Evolutionary conservation across 1,139 yeast species (phyloP).

Genomic region (Yamadazyma taylorii): DNA sequence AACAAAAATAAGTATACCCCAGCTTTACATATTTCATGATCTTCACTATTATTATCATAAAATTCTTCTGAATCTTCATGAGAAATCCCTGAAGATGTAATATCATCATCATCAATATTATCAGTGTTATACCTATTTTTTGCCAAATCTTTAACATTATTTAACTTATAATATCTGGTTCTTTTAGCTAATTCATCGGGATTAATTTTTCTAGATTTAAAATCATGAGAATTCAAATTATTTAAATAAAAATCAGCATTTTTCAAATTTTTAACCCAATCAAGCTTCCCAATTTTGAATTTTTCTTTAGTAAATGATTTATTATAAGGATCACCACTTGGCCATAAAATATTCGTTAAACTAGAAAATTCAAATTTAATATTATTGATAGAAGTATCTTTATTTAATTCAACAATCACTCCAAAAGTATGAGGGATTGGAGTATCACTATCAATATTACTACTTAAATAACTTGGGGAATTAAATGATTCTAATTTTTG

Average conservation of each 20-base stretch:
- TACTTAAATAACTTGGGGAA: conserved; percentile 41
- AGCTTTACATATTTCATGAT: conserved; percentile 43
- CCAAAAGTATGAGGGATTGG: conserved; percentile 52
- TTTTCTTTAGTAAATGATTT: conserved; percentile 42
- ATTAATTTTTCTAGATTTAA: conserved; percentile 26
- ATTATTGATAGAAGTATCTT: conserved; percentile 32
- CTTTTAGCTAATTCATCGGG: conserved; percentile 38
- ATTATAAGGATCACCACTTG: conserved; percentile 53
- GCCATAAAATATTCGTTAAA: conserved; percentile 48
- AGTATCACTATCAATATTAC: conserved; percentile 40
- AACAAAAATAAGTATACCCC: conserved; percentile 81
- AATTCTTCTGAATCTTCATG: conserved; percentile 6
- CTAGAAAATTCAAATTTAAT: conserved; percentile 37
- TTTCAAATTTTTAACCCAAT: conserved; percentile 44
- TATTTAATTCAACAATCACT: conserved; percentile 39
- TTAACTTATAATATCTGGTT: conserved; percentile 36
- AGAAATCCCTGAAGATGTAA: conserved; percentile 3
- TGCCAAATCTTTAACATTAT: conserved; percentile 22
- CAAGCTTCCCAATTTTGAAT: conserved; percentile 48
- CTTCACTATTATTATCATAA: conserved; percentile 4
- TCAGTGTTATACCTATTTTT: conserved; percentile 6
- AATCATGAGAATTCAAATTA: conserved; percentile 36
- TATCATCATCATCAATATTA: conserved; percentile 4
- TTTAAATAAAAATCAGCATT: conserved; percentile 52
- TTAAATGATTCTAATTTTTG: conserved; percentile 22